Percentiles rank a stretch among this genome's conserved stretches.
These are phyloP conservation scores for Barnettozyma californica DNA, from an alignment of 805 yeast species.

Conservation along the genomic window DNA sequence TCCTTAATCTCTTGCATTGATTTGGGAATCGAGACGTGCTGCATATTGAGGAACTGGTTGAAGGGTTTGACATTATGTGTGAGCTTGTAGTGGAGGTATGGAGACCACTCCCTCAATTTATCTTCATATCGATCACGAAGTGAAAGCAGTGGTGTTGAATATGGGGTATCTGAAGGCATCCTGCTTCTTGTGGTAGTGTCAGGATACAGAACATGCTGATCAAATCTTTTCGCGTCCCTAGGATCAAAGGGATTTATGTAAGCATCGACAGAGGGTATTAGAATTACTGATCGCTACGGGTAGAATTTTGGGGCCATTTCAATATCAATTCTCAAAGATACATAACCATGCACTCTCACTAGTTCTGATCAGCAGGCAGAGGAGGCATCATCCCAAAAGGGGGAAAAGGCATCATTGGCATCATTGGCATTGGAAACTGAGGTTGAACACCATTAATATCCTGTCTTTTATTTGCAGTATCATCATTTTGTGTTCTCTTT, in stretches of 20 bases:
- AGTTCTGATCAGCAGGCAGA: conserved; percentile 15
- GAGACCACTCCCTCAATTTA: conserved; percentile 7
- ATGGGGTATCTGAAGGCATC: neutral
- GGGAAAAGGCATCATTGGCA: conserved; percentile 22
- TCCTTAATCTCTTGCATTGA: conserved; percentile 5
- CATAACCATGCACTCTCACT: neutral
- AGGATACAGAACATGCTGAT: neutral
- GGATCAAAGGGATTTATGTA: neutral
- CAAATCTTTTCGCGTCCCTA: neutral
- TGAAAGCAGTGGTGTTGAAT: neutral
- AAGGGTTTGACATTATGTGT: conserved; percentile 14
- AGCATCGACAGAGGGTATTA: neutral
- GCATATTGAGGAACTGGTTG: conserved; percentile 11
- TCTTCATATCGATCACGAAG: conserved; percentile 1
- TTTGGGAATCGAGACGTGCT: conserved; percentile 3
- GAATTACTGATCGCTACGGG: too few species aligned
- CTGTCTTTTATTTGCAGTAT: conserved; percentile 13
- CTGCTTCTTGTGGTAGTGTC: neutral
- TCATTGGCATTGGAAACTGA: conserved; percentile 2
- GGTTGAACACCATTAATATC: conserved; percentile 5
- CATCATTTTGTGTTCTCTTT: conserved; percentile 19
- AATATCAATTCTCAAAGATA: neutral
- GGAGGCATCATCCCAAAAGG: conserved; percentile 31
- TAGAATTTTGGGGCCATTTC: too few species aligned
- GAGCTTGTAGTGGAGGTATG: conserved; percentile 15